A percentile compares a stretch with the other conserved stretches of the same genome.
These are phyloP conservation scores for Rutidosis leptorrhynchoides DNA, from an alignment of 129 eudicot species.

Conservation along the genomic window DNA sequence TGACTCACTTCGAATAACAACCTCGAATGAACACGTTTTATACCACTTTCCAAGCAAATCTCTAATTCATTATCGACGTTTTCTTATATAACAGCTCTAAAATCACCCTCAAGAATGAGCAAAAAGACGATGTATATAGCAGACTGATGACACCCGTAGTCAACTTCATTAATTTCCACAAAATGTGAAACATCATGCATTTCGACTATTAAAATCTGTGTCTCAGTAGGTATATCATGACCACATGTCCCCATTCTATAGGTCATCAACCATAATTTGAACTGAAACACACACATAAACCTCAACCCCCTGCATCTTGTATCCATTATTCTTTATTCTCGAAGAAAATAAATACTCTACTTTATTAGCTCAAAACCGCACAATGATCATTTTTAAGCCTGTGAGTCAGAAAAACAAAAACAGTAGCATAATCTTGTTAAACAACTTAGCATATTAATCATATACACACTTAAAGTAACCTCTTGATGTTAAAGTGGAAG, in stretches of 20 bases:
- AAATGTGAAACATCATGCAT: slow-evolving; percentile 43
- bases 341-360: no score
- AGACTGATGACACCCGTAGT: slow-evolving; percentile 34
- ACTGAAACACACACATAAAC: slow-evolving; percentile 78
- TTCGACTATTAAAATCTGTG: slow-evolving; percentile 79
- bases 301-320: slow-evolving; percentile 62
- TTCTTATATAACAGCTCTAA: slow-evolving; percentile 90
- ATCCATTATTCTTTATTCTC: background rate
- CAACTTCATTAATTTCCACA: slow-evolving; percentile 29
- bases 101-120: slow-evolving; percentile 92
- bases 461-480: no score
- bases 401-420: no score
- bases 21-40: background rate
- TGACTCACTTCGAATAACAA: slow-evolving; percentile 54
- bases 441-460: no score
- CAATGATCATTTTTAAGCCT: no score
- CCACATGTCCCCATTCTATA: no score
- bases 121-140: slow-evolving; percentile 65
- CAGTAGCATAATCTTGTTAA: no score
- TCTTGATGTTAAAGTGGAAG: no score
- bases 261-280: slow-evolving; percentile 95
- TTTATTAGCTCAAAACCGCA: background rate
- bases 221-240: slow-evolving; percentile 80
- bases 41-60: slow-evolving; percentile 91
- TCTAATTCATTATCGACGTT: slow-evolving; percentile 66